phyloP scores from a whole-genome alignment of 495 filamentous ascomycete species.

The Niebla homalea region DNA sequence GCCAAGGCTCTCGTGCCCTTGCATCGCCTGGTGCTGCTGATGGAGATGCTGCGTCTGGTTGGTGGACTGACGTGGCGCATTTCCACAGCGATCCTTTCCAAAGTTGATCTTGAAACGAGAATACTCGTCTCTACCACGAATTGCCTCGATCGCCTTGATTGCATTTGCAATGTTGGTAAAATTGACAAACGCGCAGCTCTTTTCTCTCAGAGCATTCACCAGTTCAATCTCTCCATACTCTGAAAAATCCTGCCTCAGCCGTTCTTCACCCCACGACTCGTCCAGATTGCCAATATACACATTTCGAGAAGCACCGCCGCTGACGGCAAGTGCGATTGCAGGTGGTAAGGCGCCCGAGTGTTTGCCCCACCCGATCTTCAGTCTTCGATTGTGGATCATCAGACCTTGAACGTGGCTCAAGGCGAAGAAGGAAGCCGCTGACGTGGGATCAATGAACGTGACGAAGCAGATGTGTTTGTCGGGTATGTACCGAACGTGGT shows the following conservation, averaged over 20 bases:
- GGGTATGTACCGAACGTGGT: conserved; percentile 97
- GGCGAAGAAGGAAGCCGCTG: conserved; percentile 94
- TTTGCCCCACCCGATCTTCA: conserved; percentile 99
- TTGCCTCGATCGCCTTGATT: conserved; percentile 96
- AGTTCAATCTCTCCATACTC: conserved; percentile 97
- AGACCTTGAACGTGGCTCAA: conserved; percentile 91
- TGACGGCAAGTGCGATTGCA: conserved; percentile 90
- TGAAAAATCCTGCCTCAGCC: conserved; percentile 88
- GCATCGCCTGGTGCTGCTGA: conserved; percentile 36
- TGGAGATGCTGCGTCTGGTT: conserved; percentile 41
- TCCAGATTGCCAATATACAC: conserved; percentile 97
- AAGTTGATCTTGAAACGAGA: conserved; percentile 99
- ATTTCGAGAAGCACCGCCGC: conserved; percentile 85
- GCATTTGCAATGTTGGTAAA: conserved; percentile 99
- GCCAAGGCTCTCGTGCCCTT: conserved; percentile 26
- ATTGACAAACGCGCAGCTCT: conserved; percentile 98
- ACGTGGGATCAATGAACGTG: conserved; percentile 97
- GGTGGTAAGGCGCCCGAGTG: conserved; percentile 94
- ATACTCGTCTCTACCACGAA: conserved; percentile 90
- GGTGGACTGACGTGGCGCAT: conserved; percentile 79
- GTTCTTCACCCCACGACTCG: conserved; percentile 92
- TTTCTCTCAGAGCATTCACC: conserved; percentile 91
- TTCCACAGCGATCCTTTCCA: conserved; percentile 95
- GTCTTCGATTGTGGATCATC: conserved; percentile 96
- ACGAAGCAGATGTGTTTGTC: conserved; percentile 99